Evolutionary conservation across 805 yeast genomes (phyloP), one percentile per base, ranked within the genome.

Genomic region (Maudiozyma pseudohumilis): DNA sequence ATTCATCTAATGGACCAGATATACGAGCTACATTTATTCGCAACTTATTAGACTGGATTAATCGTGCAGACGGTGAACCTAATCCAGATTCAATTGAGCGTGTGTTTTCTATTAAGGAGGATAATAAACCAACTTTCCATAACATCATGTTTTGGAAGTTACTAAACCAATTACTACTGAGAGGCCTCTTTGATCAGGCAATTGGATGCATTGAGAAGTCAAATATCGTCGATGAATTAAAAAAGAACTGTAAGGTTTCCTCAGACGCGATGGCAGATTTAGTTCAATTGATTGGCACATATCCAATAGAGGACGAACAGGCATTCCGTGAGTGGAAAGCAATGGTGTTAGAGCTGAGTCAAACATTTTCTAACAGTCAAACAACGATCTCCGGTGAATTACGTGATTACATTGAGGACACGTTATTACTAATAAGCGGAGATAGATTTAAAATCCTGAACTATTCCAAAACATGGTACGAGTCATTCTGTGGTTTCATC

Each of bases 1-100:
- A 52, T 27, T 3, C 63, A 63, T 17, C 55, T 56, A 50, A 50
- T 9, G 44, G 42, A 18, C 49, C 65, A 2, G 63, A 65, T 13
- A 52, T 58, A 32, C 47, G 53, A 39, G 29, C 29, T 7, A 61
- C 55, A 35, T 63, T 64, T 44, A 68, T 77, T 22, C 63, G 64
- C 34, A 51, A 66, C 28, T 56, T 77, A 25, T 56, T 69, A 12
- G 68, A 65, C 34, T 82, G 92, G 92, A 64, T 79, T 19, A 82
- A 82, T 50, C 66, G 74, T 39, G 76, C 79, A 22, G 84, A 80
- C 52, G 76, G 79, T 5, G 72, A 74, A 46, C 88, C 88, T 1
- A 74, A 69, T 40, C 64, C 64, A 15, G 72, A 68, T 20, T 56
- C 71, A 23, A 63, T 72, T 4, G 70, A 74, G 36, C 64, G 48